These are phyloP conservation scores for Nidularia pulvinata DNA, from an alignment of 768 basidiomycete genomes.

Conservation along the genomic window DNA sequence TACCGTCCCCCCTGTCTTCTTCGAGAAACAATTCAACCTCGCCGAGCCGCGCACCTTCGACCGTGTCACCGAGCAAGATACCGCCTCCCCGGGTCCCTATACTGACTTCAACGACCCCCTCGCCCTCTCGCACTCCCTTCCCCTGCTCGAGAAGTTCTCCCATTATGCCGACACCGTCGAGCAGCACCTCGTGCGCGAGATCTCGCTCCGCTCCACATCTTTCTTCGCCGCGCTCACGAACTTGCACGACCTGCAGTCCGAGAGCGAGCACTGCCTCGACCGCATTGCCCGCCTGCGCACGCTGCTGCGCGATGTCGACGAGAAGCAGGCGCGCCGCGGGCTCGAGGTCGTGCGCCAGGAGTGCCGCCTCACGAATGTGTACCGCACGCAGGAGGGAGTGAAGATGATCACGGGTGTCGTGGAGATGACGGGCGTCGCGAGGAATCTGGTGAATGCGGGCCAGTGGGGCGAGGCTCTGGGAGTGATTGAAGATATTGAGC, in stretches of 20 bases:
- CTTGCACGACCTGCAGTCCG: slow-evolving; percentile 88
- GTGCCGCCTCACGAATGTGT: slow-evolving; percentile 59
- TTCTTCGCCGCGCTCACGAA: slow-evolving; percentile 98
- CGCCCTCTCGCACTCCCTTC: slow-evolving; percentile 64
- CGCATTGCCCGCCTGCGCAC: slow-evolving; percentile 73
- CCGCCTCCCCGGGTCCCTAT: slow-evolving; percentile 19
- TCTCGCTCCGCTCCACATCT: slow-evolving; percentile 85
- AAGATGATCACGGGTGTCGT: slow-evolving; percentile 67
- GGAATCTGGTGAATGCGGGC: slow-evolving; percentile 74
- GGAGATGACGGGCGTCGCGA: slow-evolving; percentile 76
- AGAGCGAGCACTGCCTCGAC: slow-evolving; percentile 80
- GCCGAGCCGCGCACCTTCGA: slow-evolving; percentile 78
- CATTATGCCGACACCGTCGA: slow-evolving; percentile 94
- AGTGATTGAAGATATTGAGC: slow-evolving; percentile 68
- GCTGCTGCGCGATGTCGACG: slow-evolving; percentile 76
- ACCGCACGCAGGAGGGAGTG: slow-evolving; percentile 58
- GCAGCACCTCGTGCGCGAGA: slow-evolving; percentile 92
- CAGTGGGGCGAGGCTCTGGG: slow-evolving; percentile 88
- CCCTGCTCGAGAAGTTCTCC: slow-evolving; percentile 86
- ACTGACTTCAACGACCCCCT: slow-evolving; percentile 50
- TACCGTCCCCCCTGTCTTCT: slow-evolving; percentile 81
- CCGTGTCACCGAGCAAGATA: slow-evolving; percentile 66
- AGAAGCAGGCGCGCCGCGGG: slow-evolving; percentile 76
- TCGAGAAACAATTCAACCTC: slow-evolving; percentile 76
- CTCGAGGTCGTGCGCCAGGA: slow-evolving; percentile 72